Evolutionary conservation across 108 stramenopile genomes (phyloP).

Genomic region (Chaetoceros muelleri): DNA sequence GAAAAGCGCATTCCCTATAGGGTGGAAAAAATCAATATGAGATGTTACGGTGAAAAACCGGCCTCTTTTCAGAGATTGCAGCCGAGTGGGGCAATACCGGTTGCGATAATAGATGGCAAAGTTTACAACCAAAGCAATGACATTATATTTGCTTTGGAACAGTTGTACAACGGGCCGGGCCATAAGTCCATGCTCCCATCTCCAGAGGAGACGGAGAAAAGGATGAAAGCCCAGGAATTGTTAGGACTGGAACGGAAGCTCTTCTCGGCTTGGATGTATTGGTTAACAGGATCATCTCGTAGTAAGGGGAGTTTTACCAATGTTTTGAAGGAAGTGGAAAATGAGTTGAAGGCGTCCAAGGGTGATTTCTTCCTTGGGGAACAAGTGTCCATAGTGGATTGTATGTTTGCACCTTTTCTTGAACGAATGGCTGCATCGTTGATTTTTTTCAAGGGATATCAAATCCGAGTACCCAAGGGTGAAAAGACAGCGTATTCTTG

Average conservation of each 20-base stretch:
- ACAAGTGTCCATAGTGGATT: constrained; percentile 58
- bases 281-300: constrained; percentile 50
- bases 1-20: constrained; percentile 81
- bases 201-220: constrained; percentile 4
- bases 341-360: constrained; percentile 26
- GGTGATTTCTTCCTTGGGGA: constrained; percentile 83
- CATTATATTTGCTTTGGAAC: constrained; percentile 62
- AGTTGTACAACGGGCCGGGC: constrained; percentile 37
- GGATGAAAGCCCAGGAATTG: constrained; percentile 38
- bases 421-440: constrained; percentile 86
- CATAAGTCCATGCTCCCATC: constrained; percentile 24
- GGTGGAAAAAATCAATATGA: constrained; percentile 85
- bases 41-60: constrained; percentile 82
- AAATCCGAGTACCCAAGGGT: constrained; percentile 55
- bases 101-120: constrained; percentile 68
- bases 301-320: constrained; percentile 33
- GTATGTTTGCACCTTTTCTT: constrained; percentile 78
- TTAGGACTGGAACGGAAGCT: constrained; percentile 73
- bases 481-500: constrained; percentile 48
- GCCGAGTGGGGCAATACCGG: constrained; percentile 70
- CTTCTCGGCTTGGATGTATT: constrained; percentile 83
- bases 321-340: constrained; percentile 57
- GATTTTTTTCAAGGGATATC: constrained; percentile 82
- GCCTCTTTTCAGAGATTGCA: constrained; percentile 51
- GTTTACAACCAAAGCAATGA: constrained; percentile 75